Base-by-base conservation (phyloP, 176 grass and related monocot genomes). In the Zoysia japonica region DNA sequence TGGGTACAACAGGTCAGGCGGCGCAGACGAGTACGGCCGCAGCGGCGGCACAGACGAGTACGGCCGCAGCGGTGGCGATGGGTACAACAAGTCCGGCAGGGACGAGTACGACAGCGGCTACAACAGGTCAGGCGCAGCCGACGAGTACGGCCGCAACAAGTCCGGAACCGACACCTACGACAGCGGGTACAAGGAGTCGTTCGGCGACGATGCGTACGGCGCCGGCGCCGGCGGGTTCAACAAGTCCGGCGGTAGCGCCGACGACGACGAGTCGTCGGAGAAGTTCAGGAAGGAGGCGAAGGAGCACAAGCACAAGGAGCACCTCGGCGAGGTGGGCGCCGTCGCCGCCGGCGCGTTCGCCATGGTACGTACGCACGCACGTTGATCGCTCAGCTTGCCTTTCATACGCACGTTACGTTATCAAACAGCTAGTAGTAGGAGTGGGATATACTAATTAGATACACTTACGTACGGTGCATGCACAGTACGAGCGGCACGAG, bases 251-350 rank as follows among this genome's bases (percentile, higher is more conserved):
- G 0, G 1, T 28, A 65, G 47, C 0, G 82, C 15, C 48, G 71
- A 1, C 64, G 74, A 38, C 16, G 68, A 39, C 0, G 72, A 82
- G 67, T 74, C 77, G 0, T 74, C 84, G 10, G 89, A 83, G 53
- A 75, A 56, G 71, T 93, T 89, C 52, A 65, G 57, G 76, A 88
- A 91, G 71, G 91, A 94, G 76, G 94, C 79, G 77, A 94, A 92
- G 80, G 76, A 81, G 9, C 89, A 92, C 87, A 94, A 97, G 87
- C 51, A 84, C 68, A 97, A 80, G 79, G 89, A 97, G 68, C 91
- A 86, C 56, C 62, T 91, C 71, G 91, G 89, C 35, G 91, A 97
- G 85, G 47, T 90, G 37, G 94, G 91, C 10, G 14, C 85, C 36
- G 1, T 97, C 4, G 89, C 91, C 46, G 63, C 89, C 45, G 91